phyloP scores from a whole-genome alignment of 129 eudicot genomes.

The Sambucus nigra region DNA sequence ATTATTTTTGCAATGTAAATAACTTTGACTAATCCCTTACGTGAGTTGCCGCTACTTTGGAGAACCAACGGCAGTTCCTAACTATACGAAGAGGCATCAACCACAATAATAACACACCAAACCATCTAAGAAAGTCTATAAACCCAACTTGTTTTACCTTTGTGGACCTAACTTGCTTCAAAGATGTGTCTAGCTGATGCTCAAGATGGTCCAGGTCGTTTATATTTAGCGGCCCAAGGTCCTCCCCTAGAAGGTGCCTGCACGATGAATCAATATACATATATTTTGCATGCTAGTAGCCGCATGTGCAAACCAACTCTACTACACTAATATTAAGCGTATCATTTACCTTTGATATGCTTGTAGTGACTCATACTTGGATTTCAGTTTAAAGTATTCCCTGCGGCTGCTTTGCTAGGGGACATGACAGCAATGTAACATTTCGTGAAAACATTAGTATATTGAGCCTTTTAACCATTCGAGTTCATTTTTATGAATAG shows the following conservation, averaged over 20 bases:
- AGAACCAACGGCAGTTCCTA: no score
- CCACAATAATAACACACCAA: no score
- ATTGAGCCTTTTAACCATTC: conserved; percentile 4
- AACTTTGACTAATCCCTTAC: no score
- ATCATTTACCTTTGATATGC: conserved; percentile 66
- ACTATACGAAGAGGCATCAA: no score
- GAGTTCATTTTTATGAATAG: background rate
- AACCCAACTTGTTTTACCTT: no score
- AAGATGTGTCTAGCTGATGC: conserved; percentile 77
- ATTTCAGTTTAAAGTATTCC: conserved; percentile 71
- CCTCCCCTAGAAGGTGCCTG: conserved; percentile 92
- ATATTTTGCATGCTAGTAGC: background rate
- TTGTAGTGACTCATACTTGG: conserved; percentile 74
- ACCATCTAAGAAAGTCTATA: no score
- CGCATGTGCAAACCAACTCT: no score
- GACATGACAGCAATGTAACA: background rate
- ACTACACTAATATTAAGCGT: no score
- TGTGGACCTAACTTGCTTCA: conserved; percentile 83
- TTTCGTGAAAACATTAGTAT: background rate
- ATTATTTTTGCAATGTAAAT: no score
- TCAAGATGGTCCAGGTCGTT: conserved; percentile 88
- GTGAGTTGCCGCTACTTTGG: no score
- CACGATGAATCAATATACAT: background rate
- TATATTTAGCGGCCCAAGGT: conserved; percentile 87
- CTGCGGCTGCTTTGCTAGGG: conserved; percentile 72